Conservation (phyloP, 2,329 filamentous ascomycete species). For the Neonectria sp. region DNA sequence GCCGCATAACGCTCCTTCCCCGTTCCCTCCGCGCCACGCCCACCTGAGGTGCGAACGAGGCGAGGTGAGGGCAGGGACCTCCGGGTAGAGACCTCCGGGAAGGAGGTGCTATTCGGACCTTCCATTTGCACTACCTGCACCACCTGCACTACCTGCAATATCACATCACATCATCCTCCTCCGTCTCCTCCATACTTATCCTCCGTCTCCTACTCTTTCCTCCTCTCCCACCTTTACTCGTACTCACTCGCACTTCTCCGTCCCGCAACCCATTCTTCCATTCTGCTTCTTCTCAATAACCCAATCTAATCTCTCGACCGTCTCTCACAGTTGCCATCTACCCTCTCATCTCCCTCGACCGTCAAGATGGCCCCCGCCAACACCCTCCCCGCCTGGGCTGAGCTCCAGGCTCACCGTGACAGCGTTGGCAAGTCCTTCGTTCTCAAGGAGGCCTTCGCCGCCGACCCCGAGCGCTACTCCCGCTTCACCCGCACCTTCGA, state of each 20-base stretch:
- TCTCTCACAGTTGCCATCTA: slow-evolving; percentile 17
- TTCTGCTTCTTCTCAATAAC: slow-evolving; percentile 16
- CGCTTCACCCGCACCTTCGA: slow-evolving; percentile 91
- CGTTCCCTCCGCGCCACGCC: slow-evolving; percentile 35
- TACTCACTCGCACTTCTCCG: background rate
- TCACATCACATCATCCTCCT: slow-evolving; percentile 29
- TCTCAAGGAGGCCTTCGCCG: slow-evolving; percentile 92
- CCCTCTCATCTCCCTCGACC: slow-evolving; percentile 14
- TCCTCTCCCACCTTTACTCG: slow-evolving; percentile 1
- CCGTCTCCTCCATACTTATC: background rate
- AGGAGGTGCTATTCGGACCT: slow-evolving; percentile 13
- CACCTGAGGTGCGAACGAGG: slow-evolving; percentile 10
- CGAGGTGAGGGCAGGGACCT: background rate
- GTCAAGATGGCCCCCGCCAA: slow-evolving; percentile 82
- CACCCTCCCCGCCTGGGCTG: slow-evolving; percentile 88
- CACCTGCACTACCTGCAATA: background rate
- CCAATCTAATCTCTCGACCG: slow-evolving; percentile 22
- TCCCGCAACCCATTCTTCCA: slow-evolving; percentile 3
- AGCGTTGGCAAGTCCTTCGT: slow-evolving; percentile 90
- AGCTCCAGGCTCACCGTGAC: slow-evolving; percentile 92
- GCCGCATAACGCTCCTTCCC: slow-evolving; percentile 32
- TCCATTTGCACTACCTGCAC: background rate
- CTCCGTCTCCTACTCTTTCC: slow-evolving; percentile 33
- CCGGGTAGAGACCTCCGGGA: slow-evolving; percentile 9
- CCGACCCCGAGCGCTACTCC: slow-evolving; percentile 89